Evolutionary conservation across 345 rosid genomes (phyloP).

Genomic region (Rhodomyrtus tomentosa): DNA sequence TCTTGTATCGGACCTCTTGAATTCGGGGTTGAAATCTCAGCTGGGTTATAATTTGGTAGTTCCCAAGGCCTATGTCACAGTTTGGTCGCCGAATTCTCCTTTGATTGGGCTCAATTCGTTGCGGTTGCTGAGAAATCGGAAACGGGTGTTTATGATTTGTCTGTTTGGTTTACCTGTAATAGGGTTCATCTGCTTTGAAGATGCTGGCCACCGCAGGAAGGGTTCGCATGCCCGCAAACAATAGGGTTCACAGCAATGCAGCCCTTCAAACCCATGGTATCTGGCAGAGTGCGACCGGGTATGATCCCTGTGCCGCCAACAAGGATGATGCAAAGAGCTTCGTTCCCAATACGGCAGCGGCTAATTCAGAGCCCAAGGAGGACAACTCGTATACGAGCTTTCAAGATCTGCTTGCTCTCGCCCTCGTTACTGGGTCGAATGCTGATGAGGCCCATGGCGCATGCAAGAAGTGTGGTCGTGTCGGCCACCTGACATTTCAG

Average conservation of each 20-base stretch:
- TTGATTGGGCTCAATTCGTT: not conserved
- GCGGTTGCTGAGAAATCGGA: no score
- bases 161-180: not conserved
- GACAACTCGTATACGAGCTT: slow-evolving; percentile 78
- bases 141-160: not conserved
- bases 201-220: slow-evolving; percentile 99
- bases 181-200: slow-evolving; percentile 11
- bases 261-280: slow-evolving; percentile 96
- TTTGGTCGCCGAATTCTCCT: not conserved
- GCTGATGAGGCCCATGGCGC: slow-evolving; percentile 86
- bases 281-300: slow-evolving; percentile 97
- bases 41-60: not conserved
- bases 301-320: slow-evolving; percentile 90
- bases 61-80: not conserved
- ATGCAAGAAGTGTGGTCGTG: slow-evolving; percentile 90
- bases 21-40: not conserved
- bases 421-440: slow-evolving; percentile 63
- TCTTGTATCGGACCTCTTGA: not conserved
- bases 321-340: slow-evolving; percentile 62
- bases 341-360: slow-evolving; percentile 20
- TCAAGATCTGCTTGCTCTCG: slow-evolving; percentile 80
- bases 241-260: slow-evolving; percentile 96
- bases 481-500: slow-evolving; percentile 83
- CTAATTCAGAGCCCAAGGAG: slow-evolving; percentile 41
- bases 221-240: slow-evolving; percentile 99